phyloP scores from a whole-genome alignment of 2,329 filamentous ascomycete species.

The Macrophomina pseudophaseolina region DNA sequence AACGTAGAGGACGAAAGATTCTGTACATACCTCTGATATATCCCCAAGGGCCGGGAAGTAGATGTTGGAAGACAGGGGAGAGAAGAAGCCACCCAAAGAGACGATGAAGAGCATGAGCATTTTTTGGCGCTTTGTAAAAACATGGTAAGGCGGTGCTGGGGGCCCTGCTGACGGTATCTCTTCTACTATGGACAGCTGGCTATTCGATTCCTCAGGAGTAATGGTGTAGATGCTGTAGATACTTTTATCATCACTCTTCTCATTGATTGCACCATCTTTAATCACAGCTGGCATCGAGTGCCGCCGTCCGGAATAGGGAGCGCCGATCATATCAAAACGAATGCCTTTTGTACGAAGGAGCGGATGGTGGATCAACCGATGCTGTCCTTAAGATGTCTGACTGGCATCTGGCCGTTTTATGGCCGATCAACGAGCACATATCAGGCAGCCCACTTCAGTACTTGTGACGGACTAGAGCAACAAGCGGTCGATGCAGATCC shows the following conservation, averaged over 20 bases:
- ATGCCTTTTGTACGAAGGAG: no score
- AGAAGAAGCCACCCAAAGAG: slow-evolving; percentile 58
- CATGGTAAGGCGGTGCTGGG: slow-evolving; percentile 28
- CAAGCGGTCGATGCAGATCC: background rate
- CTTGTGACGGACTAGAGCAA: background rate
- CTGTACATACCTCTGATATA: slow-evolving; percentile 31
- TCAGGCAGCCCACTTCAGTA: background rate
- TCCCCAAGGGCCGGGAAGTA: slow-evolving; percentile 33
- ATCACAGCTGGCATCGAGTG: background rate
- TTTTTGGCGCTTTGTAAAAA: slow-evolving; percentile 28
- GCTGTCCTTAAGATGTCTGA: background rate
- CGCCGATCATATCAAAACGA: background rate
- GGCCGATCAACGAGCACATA: background rate
- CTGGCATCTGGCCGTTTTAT: background rate
- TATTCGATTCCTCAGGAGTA: background rate
- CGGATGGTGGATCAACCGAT: no score
- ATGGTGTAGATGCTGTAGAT: background rate
- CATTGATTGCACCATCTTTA: background rate
- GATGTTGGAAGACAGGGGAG: slow-evolving; percentile 49
- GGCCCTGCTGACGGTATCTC: background rate
- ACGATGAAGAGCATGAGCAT: slow-evolving; percentile 53
- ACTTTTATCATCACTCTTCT: background rate
- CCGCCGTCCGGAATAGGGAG: background rate
- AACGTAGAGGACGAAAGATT: no score
- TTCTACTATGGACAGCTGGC: background rate